Base-by-base conservation (phyloP, 1,284 basidiomycete genomes). In the Fomitopsis palustris region DNA sequence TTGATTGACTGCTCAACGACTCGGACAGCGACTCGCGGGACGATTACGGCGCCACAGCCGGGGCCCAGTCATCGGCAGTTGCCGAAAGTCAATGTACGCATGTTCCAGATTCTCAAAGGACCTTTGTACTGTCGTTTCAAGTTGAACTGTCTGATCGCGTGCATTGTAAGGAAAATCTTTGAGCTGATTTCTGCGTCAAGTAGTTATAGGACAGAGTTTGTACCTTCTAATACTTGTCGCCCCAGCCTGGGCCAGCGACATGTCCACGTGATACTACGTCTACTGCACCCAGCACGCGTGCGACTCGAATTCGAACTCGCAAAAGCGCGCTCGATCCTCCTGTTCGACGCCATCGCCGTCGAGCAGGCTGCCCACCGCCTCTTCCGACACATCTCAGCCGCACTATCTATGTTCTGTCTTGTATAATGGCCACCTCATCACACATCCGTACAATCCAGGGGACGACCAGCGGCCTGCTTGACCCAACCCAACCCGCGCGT, bases 401-500 rank as follows among this genome's bases (percentile, higher is more conserved):
- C 25, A 16, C 17, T 47, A 47, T 29, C 16, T 21, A 47, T 29
- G 23, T 17, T 25, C 6, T 5, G 7, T 29, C 27, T 42, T 42
- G 39, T 16, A 47, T 27, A 10, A 47, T 47, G 45, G 21, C 33
- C 5, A 54, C 14, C 21, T 29, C 2, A 7, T 38, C 31, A 17
- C 14, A 10, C 12, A 58, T 59, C 27, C 63, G 60, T 33, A 64
- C 29, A 3, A 59, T 72, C 14, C 61, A 61, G 3, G 75, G 75
- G 8, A 61, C 77, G 14, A 69, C 67, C 12, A 85, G 86, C 23
- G 89, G 88, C 17, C 61, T 81, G 5, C 76, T 89, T 29, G 89
- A 91, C 70, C 70, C 77, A 29, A 76, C 81, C 0, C 88, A 91
- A 68, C 73, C 75, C 3, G 67, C 72, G 17, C 84, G 88, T 52